These are phyloP conservation scores for Apiospora sp. DNA, from an alignment of 2,329 filamentous ascomycete genomes.

Conservation along the genomic window DNA sequence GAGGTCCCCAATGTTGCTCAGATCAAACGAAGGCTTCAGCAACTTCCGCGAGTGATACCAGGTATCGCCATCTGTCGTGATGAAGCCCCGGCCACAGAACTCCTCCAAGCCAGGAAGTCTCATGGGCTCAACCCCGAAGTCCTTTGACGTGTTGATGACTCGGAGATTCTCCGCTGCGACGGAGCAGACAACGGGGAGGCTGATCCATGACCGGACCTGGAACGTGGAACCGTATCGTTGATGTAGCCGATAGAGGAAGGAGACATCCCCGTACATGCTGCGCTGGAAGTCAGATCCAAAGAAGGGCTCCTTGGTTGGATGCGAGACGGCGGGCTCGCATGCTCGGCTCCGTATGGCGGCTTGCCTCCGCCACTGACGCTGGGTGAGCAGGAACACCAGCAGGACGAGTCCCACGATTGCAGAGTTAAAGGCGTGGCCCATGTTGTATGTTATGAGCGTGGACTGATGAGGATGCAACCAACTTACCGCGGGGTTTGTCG, in stretches of 20 bases:
- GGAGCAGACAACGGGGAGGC: slow-evolving; percentile 21
- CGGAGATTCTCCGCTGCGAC: slow-evolving; percentile 21
- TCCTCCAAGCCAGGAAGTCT: slow-evolving; percentile 26
- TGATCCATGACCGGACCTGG: slow-evolving; percentile 24
- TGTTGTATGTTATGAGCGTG: neutral
- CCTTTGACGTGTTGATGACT: slow-evolving; percentile 26
- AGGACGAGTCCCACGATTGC: slow-evolving; percentile 24
- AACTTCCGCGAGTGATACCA: slow-evolving; percentile 26
- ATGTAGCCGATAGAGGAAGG: slow-evolving; percentile 24
- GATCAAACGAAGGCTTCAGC: slow-evolving; percentile 28
- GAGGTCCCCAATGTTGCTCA: slow-evolving; percentile 26
- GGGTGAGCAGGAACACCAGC: slow-evolving; percentile 14
- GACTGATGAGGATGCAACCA: too few species aligned
- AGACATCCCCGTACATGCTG: slow-evolving; percentile 25
- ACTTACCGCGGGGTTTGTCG: too few species aligned
- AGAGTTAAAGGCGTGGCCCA: slow-evolving; percentile 23
- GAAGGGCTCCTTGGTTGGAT: slow-evolving; percentile 28
- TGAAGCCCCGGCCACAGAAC: slow-evolving; percentile 28
- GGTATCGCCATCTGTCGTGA: slow-evolving; percentile 29
- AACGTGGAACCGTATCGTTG: slow-evolving; percentile 22
- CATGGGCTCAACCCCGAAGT: slow-evolving; percentile 28
- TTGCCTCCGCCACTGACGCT: slow-evolving; percentile 19
- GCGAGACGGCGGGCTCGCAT: slow-evolving; percentile 22
- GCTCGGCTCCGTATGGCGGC: slow-evolving; percentile 18
- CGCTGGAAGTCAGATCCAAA: slow-evolving; percentile 26